Evolutionary conservation across 2,329 filamentous ascomycete species (phyloP).

Genomic region (Nigrospora osmanthi): DNA sequence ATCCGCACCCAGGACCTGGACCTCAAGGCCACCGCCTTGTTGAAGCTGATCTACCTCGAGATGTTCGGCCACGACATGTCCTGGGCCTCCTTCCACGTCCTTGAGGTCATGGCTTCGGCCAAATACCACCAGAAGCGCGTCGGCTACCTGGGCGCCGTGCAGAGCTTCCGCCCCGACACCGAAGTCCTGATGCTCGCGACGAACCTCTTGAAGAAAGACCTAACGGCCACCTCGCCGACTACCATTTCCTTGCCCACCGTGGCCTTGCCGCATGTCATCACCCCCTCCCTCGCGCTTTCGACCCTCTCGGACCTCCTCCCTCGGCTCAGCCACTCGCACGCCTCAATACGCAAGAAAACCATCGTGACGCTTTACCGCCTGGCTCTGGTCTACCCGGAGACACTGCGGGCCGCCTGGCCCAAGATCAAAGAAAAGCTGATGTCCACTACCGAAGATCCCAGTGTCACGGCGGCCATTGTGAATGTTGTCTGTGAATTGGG

Average conservation of each 20-base stretch:
- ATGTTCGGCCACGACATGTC: constrained; percentile 99
- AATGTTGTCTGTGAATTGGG: constrained; percentile 96
- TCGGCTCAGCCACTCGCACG: constrained; percentile 76
- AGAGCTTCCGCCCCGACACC: constrained; percentile 92
- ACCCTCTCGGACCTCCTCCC: constrained; percentile 81
- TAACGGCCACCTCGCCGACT: constrained; percentile 63
- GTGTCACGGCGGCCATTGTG: constrained; percentile 90
- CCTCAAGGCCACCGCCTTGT: constrained; percentile 87
- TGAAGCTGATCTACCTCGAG: constrained; percentile 95
- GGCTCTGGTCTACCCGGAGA: constrained; percentile 93
- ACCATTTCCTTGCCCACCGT: constrained; percentile 80
- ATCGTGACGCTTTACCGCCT: constrained; percentile 90
- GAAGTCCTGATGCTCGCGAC: constrained; percentile 97
- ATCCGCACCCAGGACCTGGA: constrained; percentile 94
- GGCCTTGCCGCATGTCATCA: constrained; percentile 92
- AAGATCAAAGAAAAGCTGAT: constrained; percentile 93
- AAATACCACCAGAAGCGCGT: constrained; percentile 95
- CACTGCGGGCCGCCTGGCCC: constrained; percentile 85
- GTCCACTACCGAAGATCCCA: constrained; percentile 83
- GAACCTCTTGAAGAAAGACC: constrained; percentile 92
- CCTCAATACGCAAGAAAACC: constrained; percentile 88
- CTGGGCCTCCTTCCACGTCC: constrained; percentile 96
- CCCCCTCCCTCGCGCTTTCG: constrained; percentile 83
- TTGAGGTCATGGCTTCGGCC: constrained; percentile 95
- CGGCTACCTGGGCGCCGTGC: constrained; percentile 88